phyloP scores from a whole-genome alignment of 2,329 filamentous ascomycete species.

The Colletotrichum siamense region DNA sequence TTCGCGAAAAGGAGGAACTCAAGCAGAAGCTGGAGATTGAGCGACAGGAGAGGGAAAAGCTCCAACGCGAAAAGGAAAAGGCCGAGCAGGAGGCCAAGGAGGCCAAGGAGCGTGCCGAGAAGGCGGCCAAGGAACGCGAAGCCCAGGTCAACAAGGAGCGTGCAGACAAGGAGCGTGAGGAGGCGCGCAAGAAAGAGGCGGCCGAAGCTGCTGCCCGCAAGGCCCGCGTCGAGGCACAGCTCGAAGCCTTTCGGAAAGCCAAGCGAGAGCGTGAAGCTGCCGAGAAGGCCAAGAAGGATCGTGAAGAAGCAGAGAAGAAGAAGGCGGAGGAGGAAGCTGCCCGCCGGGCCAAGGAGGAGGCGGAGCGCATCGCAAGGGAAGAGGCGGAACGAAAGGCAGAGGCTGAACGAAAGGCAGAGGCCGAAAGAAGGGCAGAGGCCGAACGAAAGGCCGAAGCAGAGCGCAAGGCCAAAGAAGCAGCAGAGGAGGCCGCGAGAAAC shows the following conservation, averaged over 20 bases:
- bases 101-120: constrained; percentile 28
- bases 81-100: constrained; percentile 45
- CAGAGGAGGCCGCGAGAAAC: constrained; percentile 31
- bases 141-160: constrained; percentile 46
- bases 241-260: constrained; percentile 23
- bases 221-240: constrained; percentile 28
- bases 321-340: constrained; percentile 27
- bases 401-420: constrained; percentile 32
- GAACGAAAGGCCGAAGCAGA: constrained; percentile 34
- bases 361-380: constrained; percentile 46
- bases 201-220: constrained; percentile 33
- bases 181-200: constrained; percentile 32
- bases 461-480: constrained; percentile 13
- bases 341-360: constrained; percentile 30
- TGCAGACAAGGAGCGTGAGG: constrained; percentile 34
- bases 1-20: constrained; percentile 33
- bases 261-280: constrained; percentile 50
- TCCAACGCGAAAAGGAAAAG: constrained; percentile 49
- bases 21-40: constrained; percentile 33
- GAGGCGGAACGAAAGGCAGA: constrained; percentile 36
- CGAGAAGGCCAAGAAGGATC: constrained; percentile 48
- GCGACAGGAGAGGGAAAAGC: constrained; percentile 41
- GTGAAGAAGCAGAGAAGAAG: constrained; percentile 51
- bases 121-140: constrained; percentile 34
- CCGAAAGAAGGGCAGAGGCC: constrained; percentile 32